Percentiles rank a stretch among this genome's conserved stretches.
Conservation (phyloP, 116 monocot genomes). For the Phalaenopsis hybrid region DNA sequence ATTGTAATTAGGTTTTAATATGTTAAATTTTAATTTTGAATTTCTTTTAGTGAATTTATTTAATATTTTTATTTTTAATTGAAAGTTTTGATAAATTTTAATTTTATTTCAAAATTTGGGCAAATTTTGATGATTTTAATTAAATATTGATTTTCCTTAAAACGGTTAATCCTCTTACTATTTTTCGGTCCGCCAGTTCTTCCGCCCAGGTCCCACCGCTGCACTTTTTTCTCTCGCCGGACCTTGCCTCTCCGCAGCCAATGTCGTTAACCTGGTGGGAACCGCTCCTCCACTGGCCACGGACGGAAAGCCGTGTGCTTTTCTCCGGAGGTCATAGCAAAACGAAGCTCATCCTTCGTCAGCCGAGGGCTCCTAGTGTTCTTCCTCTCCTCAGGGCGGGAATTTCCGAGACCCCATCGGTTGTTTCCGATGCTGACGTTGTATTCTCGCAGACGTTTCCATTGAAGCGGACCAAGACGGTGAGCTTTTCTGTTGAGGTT, state of each 20-base stretch:
- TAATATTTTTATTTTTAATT: too few species aligned
- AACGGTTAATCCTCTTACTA: too few species aligned
- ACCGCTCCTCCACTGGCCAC: constrained; percentile 17
- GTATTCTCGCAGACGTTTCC: constrained; percentile 38
- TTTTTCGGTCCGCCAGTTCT: background rate
- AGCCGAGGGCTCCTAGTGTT: background rate
- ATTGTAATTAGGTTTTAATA: too few species aligned
- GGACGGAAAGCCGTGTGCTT: constrained; percentile 2
- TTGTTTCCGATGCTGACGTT: constrained; percentile 20
- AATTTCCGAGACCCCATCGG: constrained; percentile 13
- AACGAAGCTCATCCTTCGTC: constrained; percentile 1
- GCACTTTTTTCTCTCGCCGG: background rate
- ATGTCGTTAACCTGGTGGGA: constrained; percentile 32
- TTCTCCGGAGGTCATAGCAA: background rate
- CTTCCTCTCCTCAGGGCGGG: constrained; percentile 13
- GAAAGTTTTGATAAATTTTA: too few species aligned
- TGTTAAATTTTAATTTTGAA: too few species aligned
- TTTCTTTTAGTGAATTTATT: too few species aligned
- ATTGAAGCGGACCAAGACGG: constrained; percentile 36
- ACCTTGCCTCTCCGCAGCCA: background rate
- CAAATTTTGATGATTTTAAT: too few species aligned
- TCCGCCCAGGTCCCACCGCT: background rate
- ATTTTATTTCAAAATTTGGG: too few species aligned
- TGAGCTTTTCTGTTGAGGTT: constrained; percentile 6
- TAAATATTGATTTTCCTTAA: too few species aligned